These are phyloP conservation scores for Pichia occidentalis DNA, from an alignment of 805 yeast genomes.

Conservation along the genomic window DNA sequence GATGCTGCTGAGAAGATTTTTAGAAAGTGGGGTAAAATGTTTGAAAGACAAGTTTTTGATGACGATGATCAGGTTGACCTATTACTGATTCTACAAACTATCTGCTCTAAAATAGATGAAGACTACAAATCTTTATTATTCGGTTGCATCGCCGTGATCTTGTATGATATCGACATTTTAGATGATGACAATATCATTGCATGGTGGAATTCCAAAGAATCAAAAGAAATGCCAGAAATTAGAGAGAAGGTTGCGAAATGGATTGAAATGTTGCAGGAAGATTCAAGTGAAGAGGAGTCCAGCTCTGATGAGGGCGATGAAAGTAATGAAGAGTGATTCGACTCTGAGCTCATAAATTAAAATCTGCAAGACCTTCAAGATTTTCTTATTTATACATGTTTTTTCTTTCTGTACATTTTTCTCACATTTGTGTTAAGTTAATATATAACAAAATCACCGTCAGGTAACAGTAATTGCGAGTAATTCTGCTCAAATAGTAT, in stretches of 20 bases:
- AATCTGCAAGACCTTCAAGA: background rate
- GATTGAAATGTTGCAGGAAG: constrained; percentile 82
- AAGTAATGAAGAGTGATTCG: background rate
- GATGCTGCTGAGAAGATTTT: constrained; percentile 75
- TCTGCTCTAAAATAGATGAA: constrained; percentile 38
- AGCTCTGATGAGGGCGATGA: constrained; percentile 12
- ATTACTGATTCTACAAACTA: constrained; percentile 42
- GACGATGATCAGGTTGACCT: constrained; percentile 72
- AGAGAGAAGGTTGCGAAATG: constrained; percentile 60
- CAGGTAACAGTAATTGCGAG: constrained; percentile 1
- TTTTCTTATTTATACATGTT: no score
- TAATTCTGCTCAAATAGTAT: constrained; percentile 3
- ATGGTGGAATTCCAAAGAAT: constrained; percentile 70
- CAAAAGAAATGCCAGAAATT: constrained; percentile 36
- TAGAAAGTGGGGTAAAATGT: constrained; percentile 73
- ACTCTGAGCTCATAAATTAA: background rate
- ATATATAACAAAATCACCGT: constrained; percentile 8
- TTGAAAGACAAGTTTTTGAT: constrained; percentile 80
- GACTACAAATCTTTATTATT: constrained; percentile 44
- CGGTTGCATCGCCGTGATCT: constrained; percentile 45
- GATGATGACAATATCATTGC: constrained; percentile 72
- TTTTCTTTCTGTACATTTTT: no score
- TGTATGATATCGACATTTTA: constrained; percentile 77
- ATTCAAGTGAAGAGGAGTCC: constrained; percentile 15
- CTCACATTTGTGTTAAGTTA: no score